These are phyloP conservation scores for Cylindrotheca fusiformis DNA, from an alignment of 108 stramenopile genomes.

Conservation along the genomic window DNA sequence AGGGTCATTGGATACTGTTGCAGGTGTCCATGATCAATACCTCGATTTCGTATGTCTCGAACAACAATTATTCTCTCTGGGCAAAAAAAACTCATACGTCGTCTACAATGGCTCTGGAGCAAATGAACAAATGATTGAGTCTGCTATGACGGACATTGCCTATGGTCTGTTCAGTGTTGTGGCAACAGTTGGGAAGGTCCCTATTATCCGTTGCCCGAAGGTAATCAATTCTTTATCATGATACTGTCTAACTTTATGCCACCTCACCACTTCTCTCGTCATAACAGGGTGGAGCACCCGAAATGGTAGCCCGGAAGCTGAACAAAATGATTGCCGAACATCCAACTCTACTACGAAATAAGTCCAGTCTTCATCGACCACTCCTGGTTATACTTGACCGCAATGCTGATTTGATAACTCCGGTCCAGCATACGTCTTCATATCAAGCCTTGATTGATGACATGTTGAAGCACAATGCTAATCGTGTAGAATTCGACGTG, in stretches of 20 bases:
- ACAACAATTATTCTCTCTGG: slow-evolving; percentile 79
- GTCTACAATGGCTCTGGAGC: slow-evolving; percentile 86
- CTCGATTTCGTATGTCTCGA: slow-evolving; percentile 94
- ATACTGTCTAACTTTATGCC: neutral
- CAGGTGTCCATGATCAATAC: slow-evolving; percentile 90
- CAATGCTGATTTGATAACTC: slow-evolving; percentile 89
- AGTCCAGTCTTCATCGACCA: slow-evolving; percentile 64
- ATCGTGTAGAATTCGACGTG: slow-evolving; percentile 88
- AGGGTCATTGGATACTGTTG: slow-evolving; percentile 71
- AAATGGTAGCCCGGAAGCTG: slow-evolving; percentile 95
- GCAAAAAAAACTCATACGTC: slow-evolving; percentile 79
- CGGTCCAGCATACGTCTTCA: slow-evolving; percentile 90
- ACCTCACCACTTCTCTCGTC: slow-evolving; percentile 5
- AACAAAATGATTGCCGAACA: slow-evolving; percentile 83
- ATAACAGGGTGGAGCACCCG: slow-evolving; percentile 87
- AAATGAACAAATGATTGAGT: slow-evolving; percentile 79
- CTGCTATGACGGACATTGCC: slow-evolving; percentile 81
- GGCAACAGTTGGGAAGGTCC: slow-evolving; percentile 84
- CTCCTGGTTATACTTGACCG: slow-evolving; percentile 96
- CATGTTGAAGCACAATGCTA: slow-evolving; percentile 84
- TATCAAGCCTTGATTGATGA: slow-evolving; percentile 98
- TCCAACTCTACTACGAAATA: slow-evolving; percentile 61
- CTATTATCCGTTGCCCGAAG: slow-evolving; percentile 89
- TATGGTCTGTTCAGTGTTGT: slow-evolving; percentile 90
- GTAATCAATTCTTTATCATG: slow-evolving; percentile 29